Evolutionary conservation across 306 rosid species (phyloP).

Genomic region (Fragaria nilgerrensis): DNA sequence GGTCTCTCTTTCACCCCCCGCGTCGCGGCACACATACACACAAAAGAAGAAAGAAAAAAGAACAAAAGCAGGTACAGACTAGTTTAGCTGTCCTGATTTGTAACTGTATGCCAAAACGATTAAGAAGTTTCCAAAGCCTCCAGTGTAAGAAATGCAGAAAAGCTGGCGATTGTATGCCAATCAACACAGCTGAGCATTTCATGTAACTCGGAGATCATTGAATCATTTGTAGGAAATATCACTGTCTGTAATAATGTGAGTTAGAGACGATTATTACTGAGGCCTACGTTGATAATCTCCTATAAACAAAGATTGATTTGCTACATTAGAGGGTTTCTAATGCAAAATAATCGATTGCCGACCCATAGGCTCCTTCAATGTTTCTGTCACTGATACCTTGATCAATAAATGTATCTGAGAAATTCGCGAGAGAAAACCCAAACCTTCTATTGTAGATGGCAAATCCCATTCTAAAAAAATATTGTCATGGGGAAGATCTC

Average conservation of each 20-base stretch:
- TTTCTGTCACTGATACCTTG: conserved; percentile 40
- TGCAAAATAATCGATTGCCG: conserved; percentile 22
- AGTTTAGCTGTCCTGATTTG: not conserved
- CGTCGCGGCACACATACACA: too few relatives aligned
- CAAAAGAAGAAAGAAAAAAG: not conserved
- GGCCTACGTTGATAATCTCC: not conserved
- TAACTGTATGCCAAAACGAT: not conserved
- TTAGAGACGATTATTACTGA: not conserved
- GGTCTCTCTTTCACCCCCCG: too few relatives aligned
- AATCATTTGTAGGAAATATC: conserved; percentile 1
- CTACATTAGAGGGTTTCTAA: conserved; percentile 13
- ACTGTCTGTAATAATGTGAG: not conserved
- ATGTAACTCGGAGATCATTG: not conserved
- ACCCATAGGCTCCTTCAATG: not conserved
- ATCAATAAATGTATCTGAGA: conserved; percentile 16
- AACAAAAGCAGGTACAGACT: not conserved
- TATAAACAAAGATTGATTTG: conserved; percentile 2
- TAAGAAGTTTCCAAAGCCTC: conserved; percentile 3
- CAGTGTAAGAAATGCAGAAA: conserved; percentile 24
- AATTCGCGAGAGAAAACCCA: conserved; percentile 14
- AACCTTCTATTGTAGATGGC: not conserved
- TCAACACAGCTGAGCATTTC: conserved; percentile 11
- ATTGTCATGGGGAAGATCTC: not conserved
- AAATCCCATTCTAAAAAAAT: conserved; percentile 4
- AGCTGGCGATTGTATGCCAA: not conserved